Evolutionary conservation across 2,329 filamentous ascomycete species (phyloP).

Genomic region (Aspergillus sp.): DNA sequence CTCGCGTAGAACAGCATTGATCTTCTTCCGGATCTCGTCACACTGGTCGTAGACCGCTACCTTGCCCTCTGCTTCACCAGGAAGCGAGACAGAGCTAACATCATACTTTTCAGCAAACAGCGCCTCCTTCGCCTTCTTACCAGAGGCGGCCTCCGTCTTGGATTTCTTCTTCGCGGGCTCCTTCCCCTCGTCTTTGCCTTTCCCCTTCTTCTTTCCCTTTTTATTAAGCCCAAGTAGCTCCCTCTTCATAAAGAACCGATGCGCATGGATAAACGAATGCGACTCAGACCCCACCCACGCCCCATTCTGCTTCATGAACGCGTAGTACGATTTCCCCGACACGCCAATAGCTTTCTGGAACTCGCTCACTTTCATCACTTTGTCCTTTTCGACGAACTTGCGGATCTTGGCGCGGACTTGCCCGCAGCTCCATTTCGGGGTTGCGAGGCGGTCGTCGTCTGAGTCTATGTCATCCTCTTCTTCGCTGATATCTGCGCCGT

Average conservation of each 20-base stretch:
- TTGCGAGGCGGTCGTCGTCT: conserved; percentile 8
- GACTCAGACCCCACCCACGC: conserved; percentile 28
- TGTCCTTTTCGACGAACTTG: conserved; percentile 39
- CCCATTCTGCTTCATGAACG: conserved; percentile 49
- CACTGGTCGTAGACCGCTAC: conserved; percentile 59
- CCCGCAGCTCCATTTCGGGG: conserved; percentile 25
- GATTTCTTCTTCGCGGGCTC: background rate
- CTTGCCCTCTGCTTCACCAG: conserved; percentile 47
- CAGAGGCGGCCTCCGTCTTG: background rate
- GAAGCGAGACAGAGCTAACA: conserved; percentile 45
- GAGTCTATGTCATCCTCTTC: background rate
- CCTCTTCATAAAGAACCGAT: conserved; percentile 51
- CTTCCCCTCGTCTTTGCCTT: background rate
- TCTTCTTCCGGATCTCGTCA: conserved; percentile 59
- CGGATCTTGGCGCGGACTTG: conserved; percentile 45
- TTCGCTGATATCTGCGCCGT: background rate
- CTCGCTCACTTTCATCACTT: conserved; percentile 47
- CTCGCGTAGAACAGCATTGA: conserved; percentile 51
- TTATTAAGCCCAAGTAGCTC: conserved; percentile 50
- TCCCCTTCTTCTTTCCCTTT: background rate
- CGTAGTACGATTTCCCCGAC: conserved; percentile 35
- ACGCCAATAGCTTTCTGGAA: conserved; percentile 44
- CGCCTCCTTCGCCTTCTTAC: conserved; percentile 32
- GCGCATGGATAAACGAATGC: conserved; percentile 28
- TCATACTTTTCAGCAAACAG: conserved; percentile 35